These are phyloP conservation scores for Nepenthes alata DNA, from an alignment of 179 eudicot genomes.

Conservation along the genomic window DNA sequence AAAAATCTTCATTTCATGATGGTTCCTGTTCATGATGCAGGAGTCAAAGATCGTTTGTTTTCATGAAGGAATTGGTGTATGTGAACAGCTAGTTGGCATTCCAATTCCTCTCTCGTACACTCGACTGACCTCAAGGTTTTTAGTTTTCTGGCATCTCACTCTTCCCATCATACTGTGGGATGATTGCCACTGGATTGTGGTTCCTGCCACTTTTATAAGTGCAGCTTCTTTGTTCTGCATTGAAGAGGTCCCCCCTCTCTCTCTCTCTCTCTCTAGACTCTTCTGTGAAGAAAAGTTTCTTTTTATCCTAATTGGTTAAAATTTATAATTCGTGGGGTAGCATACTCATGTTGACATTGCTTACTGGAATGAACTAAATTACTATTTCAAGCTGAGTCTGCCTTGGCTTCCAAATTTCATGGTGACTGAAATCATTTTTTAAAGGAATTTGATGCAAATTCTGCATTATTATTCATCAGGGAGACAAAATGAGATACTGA, in stretches of 20 bases:
- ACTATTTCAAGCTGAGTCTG: no score
- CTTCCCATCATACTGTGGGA: conserved; percentile 96
- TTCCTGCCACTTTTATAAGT: conserved; percentile 86
- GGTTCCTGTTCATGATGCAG: conserved; percentile 27
- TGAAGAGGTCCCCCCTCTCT: conserved; percentile 51
- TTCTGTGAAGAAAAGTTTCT: no score
- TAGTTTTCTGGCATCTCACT: conserved; percentile 93
- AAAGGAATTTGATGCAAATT: no score
- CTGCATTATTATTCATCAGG: no score
- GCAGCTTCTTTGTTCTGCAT: conserved; percentile 93
- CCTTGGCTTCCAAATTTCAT: no score
- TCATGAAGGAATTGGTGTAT: conserved; percentile 78
- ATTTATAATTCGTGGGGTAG: no score
- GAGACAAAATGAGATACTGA: no score
- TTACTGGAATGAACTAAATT: no score
- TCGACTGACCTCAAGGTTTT: conserved; percentile 83
- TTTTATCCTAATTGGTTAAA: no score
- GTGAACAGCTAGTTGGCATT: conserved; percentile 63
- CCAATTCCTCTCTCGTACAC: conserved; percentile 95
- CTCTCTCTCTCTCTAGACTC: conserved; percentile 5
- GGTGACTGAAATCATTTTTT: no score
- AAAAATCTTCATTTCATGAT: background rate
- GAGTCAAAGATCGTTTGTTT: conserved; percentile 68
- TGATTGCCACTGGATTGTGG: conserved; percentile 95
- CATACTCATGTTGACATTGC: no score